Base-by-base conservation (phyloP, 2,329 filamentous ascomycete genomes). In the Colletotrichum abscissum region DNA sequence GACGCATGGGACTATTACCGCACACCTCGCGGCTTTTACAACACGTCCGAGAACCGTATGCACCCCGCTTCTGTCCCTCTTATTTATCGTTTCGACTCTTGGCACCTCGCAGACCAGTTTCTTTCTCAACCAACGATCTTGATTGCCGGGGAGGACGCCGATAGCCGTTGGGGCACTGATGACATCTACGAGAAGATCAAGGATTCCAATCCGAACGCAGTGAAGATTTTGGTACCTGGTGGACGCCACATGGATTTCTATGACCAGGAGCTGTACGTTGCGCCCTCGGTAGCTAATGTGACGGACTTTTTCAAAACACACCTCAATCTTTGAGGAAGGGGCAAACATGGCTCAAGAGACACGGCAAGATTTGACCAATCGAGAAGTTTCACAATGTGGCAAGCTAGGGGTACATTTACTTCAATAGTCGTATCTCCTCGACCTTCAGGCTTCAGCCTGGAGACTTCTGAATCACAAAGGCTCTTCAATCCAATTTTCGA, bases 1-100 rank as follows among this genome's bases (percentile, higher is more conserved):
- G 72, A 76, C 19, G 70, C 63, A 1, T 68, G 57, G 11, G 67
- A 71, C 22, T 77, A 77, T 60, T 76, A 77, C 58, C 58, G 60
- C 19, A 75, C 75, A 0, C 38, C 59, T 24, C 72, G 76, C 8
- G 76, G 72, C 5, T 46, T 65, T 12, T 72, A 76, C 55, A 67
- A 67, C 12, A 59, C 19, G 9, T 58, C 64, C 8, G 11, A 54
- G 26, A 67, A 67, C 38, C 14, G 22, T 5, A 60, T 67, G 64
- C 22, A 28, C 9, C 7, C 9, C 14, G 8, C n/a, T 3, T 67
- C 64, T 4, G 28, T 24, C n/a, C 12, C 54, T 3, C 24, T 67
- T 7, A 19, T 67, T 28, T 26, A 26, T 8, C 24, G 35, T 38
- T 67, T 67, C 56, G 64, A 67, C 24, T 11, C 64, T 3, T 67